A percentile compares a stretch with the other conserved stretches of the same genome.
Conservation (phyloP, 1,284 basidiomycete genomes). For the Cryptococcus depauperatus region DNA sequence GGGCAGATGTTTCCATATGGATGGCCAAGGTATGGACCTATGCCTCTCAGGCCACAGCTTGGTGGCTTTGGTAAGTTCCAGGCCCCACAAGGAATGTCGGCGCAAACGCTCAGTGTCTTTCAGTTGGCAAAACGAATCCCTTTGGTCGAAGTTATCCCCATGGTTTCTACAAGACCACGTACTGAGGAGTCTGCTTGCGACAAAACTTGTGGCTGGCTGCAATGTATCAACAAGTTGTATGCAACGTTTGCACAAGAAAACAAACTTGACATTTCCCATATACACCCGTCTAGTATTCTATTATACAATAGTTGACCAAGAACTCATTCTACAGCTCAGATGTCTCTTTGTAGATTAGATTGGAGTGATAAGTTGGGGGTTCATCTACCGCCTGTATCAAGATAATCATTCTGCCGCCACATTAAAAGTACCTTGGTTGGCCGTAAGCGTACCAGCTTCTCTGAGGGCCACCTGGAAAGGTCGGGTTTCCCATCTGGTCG, state of each 20-base stretch:
- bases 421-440: conserved; percentile 16
- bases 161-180: conserved; percentile 30
- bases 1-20: conserved; percentile 30
- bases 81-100: background rate
- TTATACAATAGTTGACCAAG: no score
- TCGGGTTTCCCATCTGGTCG: conserved; percentile 31
- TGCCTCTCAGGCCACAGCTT: conserved; percentile 33
- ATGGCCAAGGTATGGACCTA: conserved; percentile 38
- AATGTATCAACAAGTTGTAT: no score
- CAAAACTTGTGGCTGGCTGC: no score
- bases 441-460: conserved; percentile 28
- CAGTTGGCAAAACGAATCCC: conserved; percentile 35
- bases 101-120: background rate
- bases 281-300: no score
- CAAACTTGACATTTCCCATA: no score
- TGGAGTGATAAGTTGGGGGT: no score
- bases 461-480: conserved; percentile 22
- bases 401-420: no score
- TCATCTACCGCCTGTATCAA: no score
- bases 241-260: no score
- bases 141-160: conserved; percentile 32
- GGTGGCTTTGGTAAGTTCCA: conserved; percentile 30
- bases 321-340: no score
- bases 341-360: no score
- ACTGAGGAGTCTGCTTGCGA: conserved; percentile 10